A percentile compares a stretch with the other conserved stretches of the same genome.
Conservation (phyloP, 768 basidiomycete genomes). For the Boletus fagicola region DNA sequence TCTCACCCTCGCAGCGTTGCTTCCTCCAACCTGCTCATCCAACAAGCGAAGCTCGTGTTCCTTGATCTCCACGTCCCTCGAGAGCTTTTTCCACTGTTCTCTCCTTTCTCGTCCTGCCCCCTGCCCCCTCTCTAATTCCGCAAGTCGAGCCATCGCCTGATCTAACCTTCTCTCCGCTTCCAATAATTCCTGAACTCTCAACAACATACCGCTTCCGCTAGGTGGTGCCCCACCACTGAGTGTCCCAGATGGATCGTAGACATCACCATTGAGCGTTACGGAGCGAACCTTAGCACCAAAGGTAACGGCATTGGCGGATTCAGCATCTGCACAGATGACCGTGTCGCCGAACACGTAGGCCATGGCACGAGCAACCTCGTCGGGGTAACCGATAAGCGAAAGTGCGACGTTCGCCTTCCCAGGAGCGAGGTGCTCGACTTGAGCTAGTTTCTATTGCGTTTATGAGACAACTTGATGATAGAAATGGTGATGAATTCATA, state of each 20-base stretch:
- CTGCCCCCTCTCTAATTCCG: constrained; percentile 55
- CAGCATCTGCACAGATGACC: constrained; percentile 86
- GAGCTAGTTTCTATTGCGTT: constrained; percentile 65
- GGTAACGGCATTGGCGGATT: constrained; percentile 83
- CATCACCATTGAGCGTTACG: constrained; percentile 91
- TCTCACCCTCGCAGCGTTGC: constrained; percentile 85
- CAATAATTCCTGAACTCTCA: constrained; percentile 81
- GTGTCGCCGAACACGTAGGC: constrained; percentile 92
- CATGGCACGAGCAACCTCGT: constrained; percentile 86
- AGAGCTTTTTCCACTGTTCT: constrained; percentile 58
- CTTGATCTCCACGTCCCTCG: constrained; percentile 81
- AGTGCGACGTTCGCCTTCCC: constrained; percentile 84
- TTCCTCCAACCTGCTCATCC: constrained; percentile 81
- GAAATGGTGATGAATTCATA: neutral
- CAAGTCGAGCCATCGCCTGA: constrained; percentile 47
- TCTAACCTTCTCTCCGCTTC: constrained; percentile 60
- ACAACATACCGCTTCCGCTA: constrained; percentile 64
- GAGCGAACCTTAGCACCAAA: constrained; percentile 73
- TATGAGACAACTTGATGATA: neutral
- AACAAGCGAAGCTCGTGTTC: constrained; percentile 80
- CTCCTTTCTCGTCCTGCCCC: constrained; percentile 48
- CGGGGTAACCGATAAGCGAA: constrained; percentile 80
- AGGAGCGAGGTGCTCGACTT: constrained; percentile 68
- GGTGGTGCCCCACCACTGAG: constrained; percentile 90
- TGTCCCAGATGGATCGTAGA: constrained; percentile 95